A percentile compares a stretch with the other conserved stretches of the same genome.
Evolutionary conservation across 306 rosid genomes (phyloP).

Genomic region (Vicia villosa): DNA sequence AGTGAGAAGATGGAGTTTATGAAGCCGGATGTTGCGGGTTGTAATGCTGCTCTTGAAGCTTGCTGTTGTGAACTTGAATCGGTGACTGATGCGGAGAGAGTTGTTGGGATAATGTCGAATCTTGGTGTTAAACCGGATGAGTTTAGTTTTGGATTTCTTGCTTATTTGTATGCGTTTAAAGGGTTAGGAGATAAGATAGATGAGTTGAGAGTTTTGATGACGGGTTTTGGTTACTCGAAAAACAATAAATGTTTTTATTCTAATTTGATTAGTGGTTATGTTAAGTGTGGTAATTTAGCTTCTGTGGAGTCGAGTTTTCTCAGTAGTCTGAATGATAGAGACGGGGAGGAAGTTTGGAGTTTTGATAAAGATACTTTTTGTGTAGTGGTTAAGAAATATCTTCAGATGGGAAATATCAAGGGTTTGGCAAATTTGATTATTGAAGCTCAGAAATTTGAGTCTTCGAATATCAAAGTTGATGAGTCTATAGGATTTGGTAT

Average conservation of each 20-base stretch:
- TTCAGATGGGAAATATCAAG: constrained; percentile 58
- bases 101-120: constrained; percentile 68
- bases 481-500: constrained; percentile 72
- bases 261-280: constrained; percentile 70
- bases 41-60: constrained; percentile 86
- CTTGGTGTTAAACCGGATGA: constrained; percentile 73
- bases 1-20: constrained; percentile 71
- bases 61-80: constrained; percentile 79
- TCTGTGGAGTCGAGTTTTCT: constrained; percentile 64
- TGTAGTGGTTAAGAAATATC: constrained; percentile 65
- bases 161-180: constrained; percentile 80
- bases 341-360: constrained; percentile 42
- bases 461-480: constrained; percentile 47
- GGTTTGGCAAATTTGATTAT: constrained; percentile 69
- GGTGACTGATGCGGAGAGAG: constrained; percentile 61
- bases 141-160: constrained; percentile 75
- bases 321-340: constrained; percentile 55
- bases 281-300: constrained; percentile 66
- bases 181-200: constrained; percentile 62
- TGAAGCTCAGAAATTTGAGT: constrained; percentile 74
- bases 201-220: constrained; percentile 65
- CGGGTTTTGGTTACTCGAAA: constrained; percentile 52
- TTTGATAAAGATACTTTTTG: constrained; percentile 67
- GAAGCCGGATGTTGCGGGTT: constrained; percentile 77
- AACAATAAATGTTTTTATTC: constrained; percentile 46